phyloP scores from a whole-genome alignment of 2,329 filamentous ascomycete genomes.

The Sarocladiaceae sp. region DNA sequence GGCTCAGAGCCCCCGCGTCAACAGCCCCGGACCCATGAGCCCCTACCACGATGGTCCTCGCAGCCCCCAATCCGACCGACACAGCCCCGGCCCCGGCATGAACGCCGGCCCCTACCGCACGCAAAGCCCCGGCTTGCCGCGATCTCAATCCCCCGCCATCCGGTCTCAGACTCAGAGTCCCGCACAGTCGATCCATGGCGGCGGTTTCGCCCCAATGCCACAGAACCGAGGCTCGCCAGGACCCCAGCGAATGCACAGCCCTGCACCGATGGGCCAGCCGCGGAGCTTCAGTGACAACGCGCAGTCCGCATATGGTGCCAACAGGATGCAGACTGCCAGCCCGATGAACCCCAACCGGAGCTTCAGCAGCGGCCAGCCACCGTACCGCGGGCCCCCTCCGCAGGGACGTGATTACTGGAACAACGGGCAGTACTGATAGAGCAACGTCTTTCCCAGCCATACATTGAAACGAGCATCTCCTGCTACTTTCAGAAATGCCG shows the following conservation, averaged over 20 bases:
- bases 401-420: constrained; percentile 7
- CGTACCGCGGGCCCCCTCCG: background rate
- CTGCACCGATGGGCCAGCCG: constrained; percentile 7
- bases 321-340: constrained; percentile 10
- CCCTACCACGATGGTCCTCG: constrained; percentile 9
- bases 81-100: constrained; percentile 3
- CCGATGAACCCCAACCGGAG: constrained; percentile 5
- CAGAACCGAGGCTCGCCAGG: constrained; percentile 10
- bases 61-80: background rate
- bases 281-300: constrained; percentile 9
- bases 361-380: constrained; percentile 8
- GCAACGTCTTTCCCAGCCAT: background rate
- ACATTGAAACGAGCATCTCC: too few species aligned
- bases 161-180: constrained; percentile 1
- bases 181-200: background rate
- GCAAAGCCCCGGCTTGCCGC: constrained; percentile 6
- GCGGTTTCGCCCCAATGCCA: constrained; percentile 3
- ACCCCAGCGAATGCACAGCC: constrained; percentile 12
- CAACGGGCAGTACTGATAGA: constrained; percentile 1
- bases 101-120: constrained; percentile 9
- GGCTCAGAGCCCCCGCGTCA: constrained; percentile 6
- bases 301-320: constrained; percentile 7
- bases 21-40: background rate
- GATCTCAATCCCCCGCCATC: background rate
- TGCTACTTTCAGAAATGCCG: too few species aligned